Evolutionary conservation across 2,329 filamentous ascomycete genomes (phyloP).

Genomic region (Catunica adiposa): DNA sequence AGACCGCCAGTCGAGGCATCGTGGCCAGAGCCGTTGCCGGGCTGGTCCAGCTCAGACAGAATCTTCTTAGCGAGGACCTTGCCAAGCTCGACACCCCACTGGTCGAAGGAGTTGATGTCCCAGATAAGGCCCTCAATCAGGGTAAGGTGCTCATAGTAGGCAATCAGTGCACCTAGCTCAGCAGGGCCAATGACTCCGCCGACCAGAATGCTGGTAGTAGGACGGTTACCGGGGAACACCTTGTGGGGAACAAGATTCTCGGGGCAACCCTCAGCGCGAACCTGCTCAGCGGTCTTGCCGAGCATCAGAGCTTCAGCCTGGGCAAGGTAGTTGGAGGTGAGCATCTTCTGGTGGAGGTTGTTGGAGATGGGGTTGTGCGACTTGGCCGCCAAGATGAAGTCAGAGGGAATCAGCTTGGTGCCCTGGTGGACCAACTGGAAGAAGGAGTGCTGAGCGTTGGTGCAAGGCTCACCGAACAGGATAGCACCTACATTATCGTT

Average conservation of each 20-base stretch:
- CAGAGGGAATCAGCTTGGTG: conserved; percentile 94
- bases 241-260: conserved; percentile 86
- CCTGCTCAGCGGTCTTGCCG: conserved; percentile 67
- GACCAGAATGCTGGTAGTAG: conserved; percentile 81
- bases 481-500: conserved; percentile 64
- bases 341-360: conserved; percentile 93
- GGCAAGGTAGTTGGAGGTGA: conserved; percentile 81
- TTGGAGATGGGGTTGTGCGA: conserved; percentile 89
- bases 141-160: conserved; percentile 97
- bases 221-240: conserved; percentile 95
- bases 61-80: conserved; percentile 93
- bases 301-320: conserved; percentile 85
- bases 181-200: conserved; percentile 87
- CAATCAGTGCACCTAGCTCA: conserved; percentile 85
- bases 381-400: conserved; percentile 93
- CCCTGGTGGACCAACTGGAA: conserved; percentile 99
- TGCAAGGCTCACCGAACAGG: conserved; percentile 93
- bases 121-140: conserved; percentile 96
- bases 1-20: conserved; percentile 79
- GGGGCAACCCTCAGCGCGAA: conserved; percentile 56
- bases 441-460: conserved; percentile 99
- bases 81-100: conserved; percentile 97
- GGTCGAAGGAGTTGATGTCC: conserved; percentile 99
- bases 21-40: conserved; percentile 55
- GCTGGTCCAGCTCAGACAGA: conserved; percentile 64